A percentile compares a stretch with the other conserved stretches of the same genome.
Evolutionary conservation across 192 early-diverging fungal species (phyloP).

Genomic region (Tieghemiomyces parasiticus): DNA sequence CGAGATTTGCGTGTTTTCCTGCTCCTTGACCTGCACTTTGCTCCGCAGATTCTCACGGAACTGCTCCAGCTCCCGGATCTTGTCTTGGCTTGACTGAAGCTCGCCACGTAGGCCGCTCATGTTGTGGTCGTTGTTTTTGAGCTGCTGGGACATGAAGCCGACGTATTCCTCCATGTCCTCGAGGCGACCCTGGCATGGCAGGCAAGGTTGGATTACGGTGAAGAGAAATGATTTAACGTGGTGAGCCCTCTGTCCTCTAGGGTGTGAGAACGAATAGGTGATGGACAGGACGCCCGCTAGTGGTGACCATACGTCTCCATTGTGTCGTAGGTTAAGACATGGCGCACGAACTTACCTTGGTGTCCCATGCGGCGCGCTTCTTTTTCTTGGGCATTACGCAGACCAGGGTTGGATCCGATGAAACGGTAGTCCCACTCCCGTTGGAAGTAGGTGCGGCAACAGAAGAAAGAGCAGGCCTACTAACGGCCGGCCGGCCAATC

Average conservation of each 20-base stretch:
- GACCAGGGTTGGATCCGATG: too few species aligned
- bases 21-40: constrained; percentile 43
- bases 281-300: too few species aligned
- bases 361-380: constrained; percentile 56
- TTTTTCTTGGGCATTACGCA: constrained; percentile 32
- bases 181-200: constrained; percentile 60
- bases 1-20: constrained; percentile 33
- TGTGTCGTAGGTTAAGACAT: too few species aligned
- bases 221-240: constrained; percentile 11
- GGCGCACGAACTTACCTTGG: too few species aligned
- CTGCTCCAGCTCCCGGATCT: constrained; percentile 28
- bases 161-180: constrained; percentile 52
- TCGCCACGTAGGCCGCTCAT: constrained; percentile 19
- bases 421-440: too few species aligned
- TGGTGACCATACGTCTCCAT: too few species aligned
- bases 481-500: too few species aligned
- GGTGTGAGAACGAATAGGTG: too few species aligned
- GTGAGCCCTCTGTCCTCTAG: too few species aligned
- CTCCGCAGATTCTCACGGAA: constrained; percentile 34
- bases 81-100: constrained; percentile 21
- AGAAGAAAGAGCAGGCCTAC: too few species aligned
- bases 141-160: constrained; percentile 14
- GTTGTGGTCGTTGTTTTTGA: constrained; percentile 17
- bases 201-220: too few species aligned
- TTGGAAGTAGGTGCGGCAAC: too few species aligned